Conservation (phyloP, 2,329 filamentous ascomycete genomes). For the Fusarium cyanostomum region DNA sequence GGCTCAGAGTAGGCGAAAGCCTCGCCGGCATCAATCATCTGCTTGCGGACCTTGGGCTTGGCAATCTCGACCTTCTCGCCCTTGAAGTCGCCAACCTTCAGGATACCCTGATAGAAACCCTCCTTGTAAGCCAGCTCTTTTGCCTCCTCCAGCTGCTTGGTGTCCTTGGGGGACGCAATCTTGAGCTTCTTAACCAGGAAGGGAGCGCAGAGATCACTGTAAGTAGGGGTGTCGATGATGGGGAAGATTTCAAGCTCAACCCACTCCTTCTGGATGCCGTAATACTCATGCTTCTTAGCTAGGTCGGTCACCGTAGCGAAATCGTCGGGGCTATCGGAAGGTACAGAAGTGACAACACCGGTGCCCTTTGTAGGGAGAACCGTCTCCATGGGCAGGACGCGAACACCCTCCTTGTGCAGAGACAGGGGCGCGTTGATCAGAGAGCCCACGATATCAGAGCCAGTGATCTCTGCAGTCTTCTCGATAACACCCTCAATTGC, state of each 20-base stretch:
- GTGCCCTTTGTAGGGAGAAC: conserved; percentile 95
- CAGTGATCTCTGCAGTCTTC: conserved; percentile 77
- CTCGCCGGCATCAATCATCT: conserved; percentile 78
- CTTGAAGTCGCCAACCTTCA: conserved; percentile 88
- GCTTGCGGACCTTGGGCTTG: conserved; percentile 83
- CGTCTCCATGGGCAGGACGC: conserved; percentile 94
- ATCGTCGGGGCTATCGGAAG: conserved; percentile 93
- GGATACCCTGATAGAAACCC: conserved; percentile 93
- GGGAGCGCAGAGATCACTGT: conserved; percentile 85
- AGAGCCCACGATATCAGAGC: conserved; percentile 86
- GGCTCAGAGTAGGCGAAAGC: conserved; percentile 96
- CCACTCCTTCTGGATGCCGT: conserved; percentile 97
- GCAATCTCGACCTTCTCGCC: conserved; percentile 87
- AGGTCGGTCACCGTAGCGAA: conserved; percentile 90
- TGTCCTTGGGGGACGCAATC: conserved; percentile 96
- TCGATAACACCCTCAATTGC: conserved; percentile 78
- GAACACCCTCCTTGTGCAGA: conserved; percentile 81
- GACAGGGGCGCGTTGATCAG: conserved; percentile 90
- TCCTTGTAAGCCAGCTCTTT: conserved; percentile 98
- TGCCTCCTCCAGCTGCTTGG: conserved; percentile 86
- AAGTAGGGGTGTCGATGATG: conserved; percentile 88
- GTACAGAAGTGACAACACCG: conserved; percentile 94
- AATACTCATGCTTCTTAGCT: conserved; percentile 94
- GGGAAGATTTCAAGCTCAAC: conserved; percentile 88
- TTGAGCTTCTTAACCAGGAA: conserved; percentile 90